phyloP scores from a whole-genome alignment of 371 early-diverging fungal genomes.

The Amoeboaphelidium occidentale region DNA sequence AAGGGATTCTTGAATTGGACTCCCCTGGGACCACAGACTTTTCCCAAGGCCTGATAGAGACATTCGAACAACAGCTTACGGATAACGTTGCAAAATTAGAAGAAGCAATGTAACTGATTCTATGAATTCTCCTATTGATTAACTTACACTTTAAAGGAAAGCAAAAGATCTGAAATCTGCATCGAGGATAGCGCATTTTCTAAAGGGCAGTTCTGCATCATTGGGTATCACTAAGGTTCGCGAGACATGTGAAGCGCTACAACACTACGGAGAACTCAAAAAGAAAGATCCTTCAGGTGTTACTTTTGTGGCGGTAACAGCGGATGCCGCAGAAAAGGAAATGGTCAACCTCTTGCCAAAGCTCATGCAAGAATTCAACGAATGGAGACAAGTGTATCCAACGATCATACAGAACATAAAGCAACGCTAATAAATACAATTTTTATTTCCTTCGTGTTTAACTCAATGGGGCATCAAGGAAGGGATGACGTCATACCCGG shows the following conservation, averaged over 20 bases:
- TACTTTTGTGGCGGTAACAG: slow-evolving; percentile 24
- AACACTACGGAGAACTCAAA: slow-evolving; percentile 49
- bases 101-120: background rate
- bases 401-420: too few relatives aligned
- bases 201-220: slow-evolving; percentile 74
- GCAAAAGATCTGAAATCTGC: slow-evolving; percentile 37
- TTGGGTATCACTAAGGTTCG: slow-evolving; percentile 59
- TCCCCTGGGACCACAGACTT: background rate
- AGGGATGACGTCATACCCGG: too few relatives aligned
- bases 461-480: too few relatives aligned
- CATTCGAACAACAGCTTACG: background rate
- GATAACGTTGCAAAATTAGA: background rate
- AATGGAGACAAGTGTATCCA: too few relatives aligned
- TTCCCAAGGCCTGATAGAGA: background rate
- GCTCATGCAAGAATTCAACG: too few relatives aligned
- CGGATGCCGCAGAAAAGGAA: too few relatives aligned
- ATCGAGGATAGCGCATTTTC: slow-evolving; percentile 59
- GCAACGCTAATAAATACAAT: too few relatives aligned
- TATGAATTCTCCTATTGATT: too few relatives aligned
- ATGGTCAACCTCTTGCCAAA: too few relatives aligned
- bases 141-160: too few relatives aligned
- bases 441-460: too few relatives aligned
- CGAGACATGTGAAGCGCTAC: slow-evolving; percentile 57
- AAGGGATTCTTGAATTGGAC: background rate
- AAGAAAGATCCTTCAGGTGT: slow-evolving; percentile 27